Evolutionary conservation across 2,329 filamentous ascomycete species (phyloP), one percentile per base, ranked within the genome.

Genomic region (Sporothrix variecibatus): DNA sequence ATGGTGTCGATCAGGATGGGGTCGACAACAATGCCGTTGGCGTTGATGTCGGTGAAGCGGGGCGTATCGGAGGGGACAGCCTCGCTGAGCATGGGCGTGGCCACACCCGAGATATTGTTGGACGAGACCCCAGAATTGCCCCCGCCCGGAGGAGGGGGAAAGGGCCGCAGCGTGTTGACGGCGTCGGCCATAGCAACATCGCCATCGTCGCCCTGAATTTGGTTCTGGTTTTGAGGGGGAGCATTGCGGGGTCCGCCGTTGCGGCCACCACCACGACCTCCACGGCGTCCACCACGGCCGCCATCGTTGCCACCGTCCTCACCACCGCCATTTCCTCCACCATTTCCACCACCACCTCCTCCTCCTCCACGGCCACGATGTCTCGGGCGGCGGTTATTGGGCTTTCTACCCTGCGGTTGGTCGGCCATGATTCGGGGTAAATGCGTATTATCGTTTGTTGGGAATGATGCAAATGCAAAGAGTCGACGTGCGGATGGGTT

Each of bases 1-100:
- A 87, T 84, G 77, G 86, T 84, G 78, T 85, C 77, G 26, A 89
- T 79, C 58, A 89, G 79, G 43, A 82, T 78, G 1, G 85, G 84
- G 77, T 88, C 80, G 51, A 88, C 82, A 28, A 85, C 79, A 75
- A 81, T 82, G 8, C 73, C 67, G 71, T 82, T 79, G 53, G 79
- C 78, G 9, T 79, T 79, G 8, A 88, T 81, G 40, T 87, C 85
- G 71, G 82, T 81, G 77, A 88, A 88, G 58, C 83, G 80, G 46
- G 84, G 84, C 3, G 84, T 85, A 76, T 85, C 85, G 3, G 81
- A 77, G 6, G 85, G 85, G 1, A 86, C 80, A 15, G 80, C 74
- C 68, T 81, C 81, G 12, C 81, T 80, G 34, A 84, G 80, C 38
- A 81, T 79, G 58, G 82, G 82, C 62, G 81, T 80, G 0, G 80